Base-by-base conservation (phyloP, 805 yeast species). In the Kuraishia hungarica region DNA sequence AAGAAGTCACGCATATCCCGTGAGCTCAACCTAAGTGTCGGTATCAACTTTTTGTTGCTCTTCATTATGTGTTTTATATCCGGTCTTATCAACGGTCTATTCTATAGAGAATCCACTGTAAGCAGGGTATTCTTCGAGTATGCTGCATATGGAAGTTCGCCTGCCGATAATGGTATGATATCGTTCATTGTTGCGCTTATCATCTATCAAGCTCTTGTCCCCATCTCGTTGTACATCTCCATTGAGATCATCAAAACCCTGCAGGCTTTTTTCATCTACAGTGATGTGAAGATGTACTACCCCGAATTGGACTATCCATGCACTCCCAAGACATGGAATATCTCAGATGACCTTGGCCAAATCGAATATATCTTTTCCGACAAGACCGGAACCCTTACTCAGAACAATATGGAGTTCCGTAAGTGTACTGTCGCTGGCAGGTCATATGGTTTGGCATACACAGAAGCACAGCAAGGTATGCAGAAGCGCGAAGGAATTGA, bases 301-400 rank as follows among this genome's bases (percentile, higher is more conserved):
- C 83, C 77, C 53, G 76, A 69, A 55, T 70, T 86, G 51, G 91
- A 88, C 67, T 85, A 81, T 63, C 91, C 93, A 0, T 86, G 93
- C 67, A 78, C 83, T 1, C 93, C 96, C 2, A 86, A 87, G 62
- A 80, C 92, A 0, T 87, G 96, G 96, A 83, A 83, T 58, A 84
- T 87, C 50, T 84, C 91, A 5, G 96, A 87, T 69, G 96, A 87
- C 67, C 75, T 87, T 59, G 96, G 96, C 20, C 96, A 87, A 66
- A 84, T 87, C 57, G 94, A 87, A 67, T 87, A 86, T 65, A 79
- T 87, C 48, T 87, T 87, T 68, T 83, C 90, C 66, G 96, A 87
- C 72, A 87, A 87, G 67, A 87, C 96, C 0, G 96, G 96, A 43
- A 87, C 96, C 0, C 73, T 87, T 62, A 87, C 96, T 6, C 93